Base-by-base conservation (phyloP, 2,329 filamentous ascomycete genomes). In the Thelonectria rubi region DNA sequence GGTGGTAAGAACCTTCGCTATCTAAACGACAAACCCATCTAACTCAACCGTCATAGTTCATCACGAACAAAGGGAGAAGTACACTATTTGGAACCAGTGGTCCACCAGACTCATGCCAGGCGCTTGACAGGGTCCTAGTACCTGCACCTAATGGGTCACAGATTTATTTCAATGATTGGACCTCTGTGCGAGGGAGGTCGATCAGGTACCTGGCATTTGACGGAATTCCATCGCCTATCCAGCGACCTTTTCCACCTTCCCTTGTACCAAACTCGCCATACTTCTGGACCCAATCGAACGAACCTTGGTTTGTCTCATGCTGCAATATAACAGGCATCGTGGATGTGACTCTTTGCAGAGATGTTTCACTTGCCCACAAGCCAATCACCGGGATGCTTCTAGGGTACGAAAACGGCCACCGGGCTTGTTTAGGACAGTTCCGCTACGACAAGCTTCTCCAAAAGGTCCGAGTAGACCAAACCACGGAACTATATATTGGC, bases 1-100 rank as follows among this genome's bases (percentile, higher is more conserved):
- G 1, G 64, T 64, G 26, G 63, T 61, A 58, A 58, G 58, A 49
- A 20, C 15, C 20, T 3, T 42, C 42, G 8, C 46, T 20, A n/a
- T 62, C 45, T 55, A 9, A 14, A 40, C 8, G 4, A 55, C 30
- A 21, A 3, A 15, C 39, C 17, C n/a, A 18, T 14, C 53, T 52
- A 17, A 58, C 30, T 46, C 15, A 49, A 17, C n/a, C 5, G 45
- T 34, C 17, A 3, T 48, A 62, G 60, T 58, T 62, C 30, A 55
- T 62, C 10, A 64, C 63, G 15, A 65, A 64, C 2, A 64, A 58
- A 62, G 57, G 57, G 0, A 65, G 63, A 42, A 62, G 14, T 12
- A 24, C 56, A 0, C 40, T 65, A 3, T 65, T 64, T 54, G 57
- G 61, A 39, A 56, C 50, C 9, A 64, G 57, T 8, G 49, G 53